A percentile compares a stretch with the other conserved stretches of the same genome.
Conservation (phyloP, 345 rosid species). For the Hibiscus mutabilis region DNA sequence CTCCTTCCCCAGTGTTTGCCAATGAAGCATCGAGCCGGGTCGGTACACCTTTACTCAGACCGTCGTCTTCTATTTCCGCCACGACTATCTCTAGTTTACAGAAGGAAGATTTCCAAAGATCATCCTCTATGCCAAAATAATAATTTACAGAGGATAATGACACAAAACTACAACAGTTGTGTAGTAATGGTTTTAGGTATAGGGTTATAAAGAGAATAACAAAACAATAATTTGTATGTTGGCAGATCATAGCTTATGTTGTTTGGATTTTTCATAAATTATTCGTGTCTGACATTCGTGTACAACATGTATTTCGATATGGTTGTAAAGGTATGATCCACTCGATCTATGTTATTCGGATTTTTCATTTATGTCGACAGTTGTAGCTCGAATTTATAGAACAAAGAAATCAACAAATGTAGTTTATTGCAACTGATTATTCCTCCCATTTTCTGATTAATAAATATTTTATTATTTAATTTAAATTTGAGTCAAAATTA, state of each 20-base stretch:
- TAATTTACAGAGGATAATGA: conserved; percentile 21
- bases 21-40: conserved; percentile 55
- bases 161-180: not conserved
- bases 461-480: too few species aligned
- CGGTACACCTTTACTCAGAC: conserved; percentile 57
- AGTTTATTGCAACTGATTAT: not conserved
- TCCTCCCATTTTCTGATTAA: too few species aligned
- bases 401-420: conserved; percentile 11
- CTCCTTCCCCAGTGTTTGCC: conserved; percentile 29
- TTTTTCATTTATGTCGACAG: too few species aligned
- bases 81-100: conserved; percentile 13
- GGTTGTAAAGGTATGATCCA: not conserved
- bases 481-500: too few species aligned
- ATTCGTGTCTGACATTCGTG: not conserved
- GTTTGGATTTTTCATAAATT: not conserved
- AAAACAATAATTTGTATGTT: not conserved
- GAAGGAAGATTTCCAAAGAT: conserved; percentile 36
- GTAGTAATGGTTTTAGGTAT: not conserved
- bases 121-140: conserved; percentile 47
- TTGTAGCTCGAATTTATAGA: conserved; percentile 1
- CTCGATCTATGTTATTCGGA: too few species aligned
- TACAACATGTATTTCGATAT: not conserved
- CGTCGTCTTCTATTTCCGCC: conserved; percentile 53
- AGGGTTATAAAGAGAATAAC: not conserved
- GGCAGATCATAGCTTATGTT: not conserved